These are phyloP conservation scores for Pelargonium myrrhifolium DNA, from an alignment of 441 rosid species.

Conservation along the genomic window DNA sequence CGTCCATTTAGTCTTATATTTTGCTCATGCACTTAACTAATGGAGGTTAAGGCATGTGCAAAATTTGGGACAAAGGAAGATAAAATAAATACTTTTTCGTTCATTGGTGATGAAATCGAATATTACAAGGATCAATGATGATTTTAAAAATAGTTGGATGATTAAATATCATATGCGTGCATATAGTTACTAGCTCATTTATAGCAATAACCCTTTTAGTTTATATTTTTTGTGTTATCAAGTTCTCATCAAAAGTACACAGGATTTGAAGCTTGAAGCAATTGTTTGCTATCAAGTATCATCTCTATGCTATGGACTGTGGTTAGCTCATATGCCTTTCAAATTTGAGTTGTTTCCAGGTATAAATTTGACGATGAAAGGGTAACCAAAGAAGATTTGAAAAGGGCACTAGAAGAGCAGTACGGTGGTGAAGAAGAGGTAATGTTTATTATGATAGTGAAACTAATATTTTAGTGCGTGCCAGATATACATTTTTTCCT, in stretches of 20 bases:
- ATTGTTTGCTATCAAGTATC: not conserved
- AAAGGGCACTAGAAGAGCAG: constrained; percentile 92
- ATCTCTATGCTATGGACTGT: not conserved
- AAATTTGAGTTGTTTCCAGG: constrained; percentile 30
- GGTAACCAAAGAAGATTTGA: constrained; percentile 86
- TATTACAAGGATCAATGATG: too few relatives aligned
- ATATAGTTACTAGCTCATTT: too few relatives aligned
- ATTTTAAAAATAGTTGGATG: too few relatives aligned
- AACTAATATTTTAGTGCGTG: not conserved
- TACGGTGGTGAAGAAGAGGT: constrained; percentile 99
- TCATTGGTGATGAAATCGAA: too few relatives aligned
- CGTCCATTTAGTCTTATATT: too few relatives aligned
- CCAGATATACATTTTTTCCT: not conserved
- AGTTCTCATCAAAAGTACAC: not conserved
- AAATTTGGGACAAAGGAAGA: too few relatives aligned
- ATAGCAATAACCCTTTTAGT: too few relatives aligned
- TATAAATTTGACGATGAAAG: constrained; percentile 95
- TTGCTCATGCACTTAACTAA: too few relatives aligned
- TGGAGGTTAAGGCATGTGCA: too few relatives aligned
- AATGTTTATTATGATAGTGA: constrained; percentile 9
- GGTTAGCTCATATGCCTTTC: not conserved
- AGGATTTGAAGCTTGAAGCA: not conserved
- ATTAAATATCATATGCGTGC: too few relatives aligned
- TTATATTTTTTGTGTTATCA: not conserved
- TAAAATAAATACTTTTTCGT: too few relatives aligned